Evolutionary conservation across 2,329 filamentous ascomycete species (phyloP).

Genomic region (Gremmenia infestans): DNA sequence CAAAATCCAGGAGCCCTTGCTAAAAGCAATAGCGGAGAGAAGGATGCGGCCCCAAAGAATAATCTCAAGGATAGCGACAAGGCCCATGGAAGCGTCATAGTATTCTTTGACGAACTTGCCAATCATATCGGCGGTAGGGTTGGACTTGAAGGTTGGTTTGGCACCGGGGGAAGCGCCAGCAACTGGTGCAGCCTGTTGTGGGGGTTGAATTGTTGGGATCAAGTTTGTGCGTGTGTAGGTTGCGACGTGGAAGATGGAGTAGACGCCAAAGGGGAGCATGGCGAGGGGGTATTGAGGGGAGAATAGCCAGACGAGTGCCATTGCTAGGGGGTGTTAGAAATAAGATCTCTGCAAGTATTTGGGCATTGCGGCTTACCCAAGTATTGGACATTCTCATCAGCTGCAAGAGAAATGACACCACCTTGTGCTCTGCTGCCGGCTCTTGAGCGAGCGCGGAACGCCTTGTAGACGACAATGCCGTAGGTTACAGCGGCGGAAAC

Average conservation of each 20-base stretch:
- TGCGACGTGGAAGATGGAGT: constrained; percentile 97
- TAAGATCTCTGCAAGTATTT: not conserved
- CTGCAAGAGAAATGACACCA: constrained; percentile 60
- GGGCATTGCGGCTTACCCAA: constrained; percentile 60
- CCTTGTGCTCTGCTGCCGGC: constrained; percentile 57
- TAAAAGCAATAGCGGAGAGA: constrained; percentile 78
- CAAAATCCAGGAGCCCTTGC: constrained; percentile 85
- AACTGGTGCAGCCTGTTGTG: constrained; percentile 46
- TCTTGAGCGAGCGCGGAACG: constrained; percentile 79
- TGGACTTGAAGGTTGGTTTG: constrained; percentile 47
- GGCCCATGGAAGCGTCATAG: constrained; percentile 92
- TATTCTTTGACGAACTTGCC: constrained; percentile 95
- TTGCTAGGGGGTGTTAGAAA: constrained; percentile 50
- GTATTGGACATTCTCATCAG: constrained; percentile 98
- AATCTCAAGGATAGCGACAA: constrained; percentile 87
- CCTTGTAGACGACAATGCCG: constrained; percentile 98
- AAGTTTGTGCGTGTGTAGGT: constrained; percentile 94
- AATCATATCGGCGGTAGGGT: constrained; percentile 71
- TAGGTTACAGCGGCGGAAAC: constrained; percentile 86
- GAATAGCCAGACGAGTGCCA: constrained; percentile 94
- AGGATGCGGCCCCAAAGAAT: constrained; percentile 79
- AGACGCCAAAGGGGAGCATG: constrained; percentile 89
- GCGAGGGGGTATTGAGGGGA: constrained; percentile 84
- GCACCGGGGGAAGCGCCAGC: constrained; percentile 51
- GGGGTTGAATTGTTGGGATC: constrained; percentile 77